Evolutionary conservation across 768 basidiomycete species (phyloP), one percentile per base, ranked within the genome.

Genomic region (Pleurotus ostreatus): DNA sequence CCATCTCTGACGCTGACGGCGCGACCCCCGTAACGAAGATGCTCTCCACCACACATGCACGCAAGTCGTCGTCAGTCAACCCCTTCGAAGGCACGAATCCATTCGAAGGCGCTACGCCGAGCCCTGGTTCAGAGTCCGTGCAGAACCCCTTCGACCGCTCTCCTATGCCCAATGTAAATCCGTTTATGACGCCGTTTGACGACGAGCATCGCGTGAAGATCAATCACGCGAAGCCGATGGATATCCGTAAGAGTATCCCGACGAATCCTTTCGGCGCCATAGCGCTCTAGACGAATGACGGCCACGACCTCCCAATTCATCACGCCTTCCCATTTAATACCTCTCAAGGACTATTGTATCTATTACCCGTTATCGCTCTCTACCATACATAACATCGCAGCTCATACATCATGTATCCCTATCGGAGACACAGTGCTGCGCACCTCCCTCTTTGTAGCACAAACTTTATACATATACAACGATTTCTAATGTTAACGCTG

Each of bases 151-250:
- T 45, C 54, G 54, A 57, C 40, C 48, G 48, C 18, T 49, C 56
- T 58, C 49, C 62, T 57, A 22, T 53, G 13, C 51, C 51, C 18
- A 53, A 39, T 22, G 39, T 53, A 1, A 53, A 53, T 22, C 89
- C 89, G 52, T 91, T 91, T 64, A 78, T 81, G 56, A 89, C 88
- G 49, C 89, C 89, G 6, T 91, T 91, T 68, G 89, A 91, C 67
- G 88, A 89, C 64, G 86, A 88, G 65, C 75, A 80, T 56, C 63
- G 63, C 34, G 67, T 74, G 37, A 64, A 61, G 47, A 62, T 71
- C 54, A 63, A 66, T 53, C 60, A 60, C 38, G 64, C 70, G 12
- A 55, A 60, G 2, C 48, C 57, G 3, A 53, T 62, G 18, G 66
- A 63, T 61, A 64, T 69, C 58, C 69, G 77, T 63, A 79, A 77